Conservation (phyloP, 495 filamentous ascomycete species). For the Penicillium fimorum region DNA sequence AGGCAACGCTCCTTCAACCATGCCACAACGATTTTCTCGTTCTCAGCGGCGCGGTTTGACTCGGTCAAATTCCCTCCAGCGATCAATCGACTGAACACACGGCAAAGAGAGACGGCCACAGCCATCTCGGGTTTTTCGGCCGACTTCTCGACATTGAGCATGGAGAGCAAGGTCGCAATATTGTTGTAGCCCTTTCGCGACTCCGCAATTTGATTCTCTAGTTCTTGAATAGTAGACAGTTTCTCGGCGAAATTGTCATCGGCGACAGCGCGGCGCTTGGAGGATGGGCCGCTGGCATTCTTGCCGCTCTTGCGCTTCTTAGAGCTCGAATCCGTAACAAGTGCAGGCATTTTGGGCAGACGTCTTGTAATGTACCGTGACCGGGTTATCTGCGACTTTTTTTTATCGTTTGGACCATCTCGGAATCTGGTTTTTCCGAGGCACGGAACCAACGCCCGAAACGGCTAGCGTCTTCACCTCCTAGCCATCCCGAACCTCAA, state of each 20-base stretch:
- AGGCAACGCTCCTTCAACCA: conserved; percentile 77
- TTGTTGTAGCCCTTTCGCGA: conserved; percentile 92
- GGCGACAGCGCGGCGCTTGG: conserved; percentile 47
- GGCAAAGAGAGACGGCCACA: conserved; percentile 78
- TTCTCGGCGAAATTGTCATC: conserved; percentile 47
- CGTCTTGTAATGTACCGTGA: background rate
- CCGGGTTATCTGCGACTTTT: conserved; percentile 22
- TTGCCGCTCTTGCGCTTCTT: conserved; percentile 47
- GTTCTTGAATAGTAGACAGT: conserved; percentile 58
- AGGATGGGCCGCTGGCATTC: conserved; percentile 34
- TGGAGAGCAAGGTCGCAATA: conserved; percentile 68
- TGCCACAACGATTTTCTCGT: conserved; percentile 67
- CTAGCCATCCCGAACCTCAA: conserved; percentile 66
- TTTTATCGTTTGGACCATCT: conserved; percentile 35
- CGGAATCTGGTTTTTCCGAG: conserved; percentile 42
- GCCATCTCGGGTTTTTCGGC: conserved; percentile 49
- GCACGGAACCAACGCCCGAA: conserved; percentile 64
- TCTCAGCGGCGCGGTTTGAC: conserved; percentile 60
- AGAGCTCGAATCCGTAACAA: conserved; percentile 26
- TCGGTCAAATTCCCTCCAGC: conserved; percentile 68
- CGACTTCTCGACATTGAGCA: conserved; percentile 50
- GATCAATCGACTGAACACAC: conserved; percentile 83
- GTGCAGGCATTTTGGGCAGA: conserved; percentile 34
- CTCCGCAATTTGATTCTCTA: conserved; percentile 76
- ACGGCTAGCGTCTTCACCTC: conserved; percentile 77